Evolutionary conservation across 352 stramenopile genomes (phyloP), one percentile per base, ranked within the genome.

Genomic region (Pythium periplocum): DNA sequence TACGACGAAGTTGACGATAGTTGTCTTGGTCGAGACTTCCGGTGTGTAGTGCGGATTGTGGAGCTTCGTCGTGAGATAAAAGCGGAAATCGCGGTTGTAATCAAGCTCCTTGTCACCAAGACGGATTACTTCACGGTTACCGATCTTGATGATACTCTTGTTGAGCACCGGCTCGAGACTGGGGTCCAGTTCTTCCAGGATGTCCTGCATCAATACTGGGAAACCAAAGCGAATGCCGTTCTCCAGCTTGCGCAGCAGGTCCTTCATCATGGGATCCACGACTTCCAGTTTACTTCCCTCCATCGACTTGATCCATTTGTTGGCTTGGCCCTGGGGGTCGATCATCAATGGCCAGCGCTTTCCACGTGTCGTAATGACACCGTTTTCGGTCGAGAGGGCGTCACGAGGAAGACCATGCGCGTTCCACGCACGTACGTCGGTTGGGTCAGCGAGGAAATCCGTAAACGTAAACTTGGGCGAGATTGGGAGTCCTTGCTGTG

Each of bases 281-380:
- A 98, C 83, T 44, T 95, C 83, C 3, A 98, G 73, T 0, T 73
- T 72, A 5, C 48, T 71, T 4, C 87, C 89, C 59, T 98, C 86
- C 81, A 98, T 95, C 2, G 92, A 90, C 57, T 96, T 96, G 58
- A 98, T 97, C 95, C 95, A 98, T 55, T 97, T 97, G 62, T 98
- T 98, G 6, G 90, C 95, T 53, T 98, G 95, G 0, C 87, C 90
- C 59, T 98, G 91, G 12, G 95, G 95, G 45, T 98, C 95, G 48
- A 98, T 98, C 94, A 98, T 98, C 6, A 98, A 78, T n/a, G 95
- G 95, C 95, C 95, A 98, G 1, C 95, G 73, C 48, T 93, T 94
- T 9, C 92, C 88, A 37, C 89, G 75, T 2, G 90, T 98, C 26
- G 96, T 96, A 57, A 98, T 97, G 34, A 98, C 93, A 26, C 94